Base-by-base conservation (phyloP, 148 eudicot species). In the Hydrangea macrophylla region DNA sequence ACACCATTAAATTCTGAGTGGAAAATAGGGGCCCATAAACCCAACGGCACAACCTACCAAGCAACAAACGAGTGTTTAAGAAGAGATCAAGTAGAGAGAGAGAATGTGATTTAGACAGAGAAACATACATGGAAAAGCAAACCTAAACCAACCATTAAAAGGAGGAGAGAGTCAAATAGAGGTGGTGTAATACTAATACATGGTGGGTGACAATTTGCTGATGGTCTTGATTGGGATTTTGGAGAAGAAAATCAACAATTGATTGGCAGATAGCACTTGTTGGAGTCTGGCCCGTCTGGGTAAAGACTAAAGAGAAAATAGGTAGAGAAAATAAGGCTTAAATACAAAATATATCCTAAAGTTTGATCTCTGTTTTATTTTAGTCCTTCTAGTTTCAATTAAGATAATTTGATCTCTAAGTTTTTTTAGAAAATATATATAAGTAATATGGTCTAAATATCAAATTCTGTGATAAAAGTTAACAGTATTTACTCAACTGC, bases 131-230 rank as follows among this genome's bases (percentile, higher is more conserved):
- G 37, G 59, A 75, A 62, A 42, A 22, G 58, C 53, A 71, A 72
- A 81, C 84, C 82, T 81, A 80, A 80, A 76, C 87, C 84, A 80
- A 76, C 87, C 84, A 78, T 75, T 78, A 70, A 3, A 39, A 65
- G 40, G 60, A 12, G 33, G 53, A 39, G 22, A 31, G 60, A 64
- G 48, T n/a, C n/a, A n/a, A n/a, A 42, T 56, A 50, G 70, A 59
- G 56, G 60, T 51, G 67, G 60, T n/a, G 6, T n/a, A n/a, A n/a
- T n/a, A n/a, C n/a, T n/a, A n/a, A n/a, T n/a, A n/a, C n/a, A n/a
- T n/a, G 36, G 33, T 48, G 17, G 67, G 24, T 58, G 71, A 63
- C 55, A 60, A 48, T 35, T 59, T 58, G 12, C 27, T 64, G 39
- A 32, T 63, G 55, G 31, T 31, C 18, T 44, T 25, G 11, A 70